Conservation (phyloP, 2,329 filamentous ascomycete genomes). For the Arthroderma sp. region DNA sequence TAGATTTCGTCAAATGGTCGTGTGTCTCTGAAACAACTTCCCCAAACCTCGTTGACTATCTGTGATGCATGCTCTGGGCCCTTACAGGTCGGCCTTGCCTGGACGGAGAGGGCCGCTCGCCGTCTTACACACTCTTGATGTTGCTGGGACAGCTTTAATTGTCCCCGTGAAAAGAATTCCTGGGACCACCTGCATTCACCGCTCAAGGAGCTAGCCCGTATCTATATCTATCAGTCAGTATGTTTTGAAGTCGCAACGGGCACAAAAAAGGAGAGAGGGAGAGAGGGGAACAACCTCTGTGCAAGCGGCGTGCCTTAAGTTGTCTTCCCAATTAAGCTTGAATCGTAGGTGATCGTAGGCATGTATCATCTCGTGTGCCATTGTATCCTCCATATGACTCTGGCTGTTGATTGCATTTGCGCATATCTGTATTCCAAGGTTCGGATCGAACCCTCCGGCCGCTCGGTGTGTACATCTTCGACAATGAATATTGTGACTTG, state of each 20-base stretch:
- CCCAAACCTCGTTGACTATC: constrained; percentile 96
- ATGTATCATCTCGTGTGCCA: constrained; percentile 96
- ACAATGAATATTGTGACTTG: constrained; percentile 65
- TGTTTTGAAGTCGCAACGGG: background rate
- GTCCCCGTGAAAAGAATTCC: constrained; percentile 71
- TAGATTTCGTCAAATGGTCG: constrained; percentile 96
- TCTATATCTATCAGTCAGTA: constrained; percentile 37
- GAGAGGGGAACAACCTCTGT: constrained; percentile 52
- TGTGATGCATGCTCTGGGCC: constrained; percentile 75
- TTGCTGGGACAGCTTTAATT: constrained; percentile 82
- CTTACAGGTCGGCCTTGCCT: constrained; percentile 64
- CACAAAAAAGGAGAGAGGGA: background rate
- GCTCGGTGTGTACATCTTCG: constrained; percentile 60
- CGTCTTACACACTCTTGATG: constrained; percentile 83
- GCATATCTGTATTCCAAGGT: constrained; percentile 80
- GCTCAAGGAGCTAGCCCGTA: constrained; percentile 80
- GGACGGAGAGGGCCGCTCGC: constrained; percentile 67
- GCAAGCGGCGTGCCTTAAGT: constrained; percentile 81
- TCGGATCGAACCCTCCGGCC: constrained; percentile 71
- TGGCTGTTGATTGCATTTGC: constrained; percentile 76
- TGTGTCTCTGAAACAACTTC: constrained; percentile 89
- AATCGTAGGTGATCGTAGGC: constrained; percentile 87
- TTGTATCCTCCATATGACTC: constrained; percentile 78
- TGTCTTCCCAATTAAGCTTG: constrained; percentile 71
- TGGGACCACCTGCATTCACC: constrained; percentile 86